Conservation (phyloP, 306 rosid species). For the Sicyos baderoa region DNA sequence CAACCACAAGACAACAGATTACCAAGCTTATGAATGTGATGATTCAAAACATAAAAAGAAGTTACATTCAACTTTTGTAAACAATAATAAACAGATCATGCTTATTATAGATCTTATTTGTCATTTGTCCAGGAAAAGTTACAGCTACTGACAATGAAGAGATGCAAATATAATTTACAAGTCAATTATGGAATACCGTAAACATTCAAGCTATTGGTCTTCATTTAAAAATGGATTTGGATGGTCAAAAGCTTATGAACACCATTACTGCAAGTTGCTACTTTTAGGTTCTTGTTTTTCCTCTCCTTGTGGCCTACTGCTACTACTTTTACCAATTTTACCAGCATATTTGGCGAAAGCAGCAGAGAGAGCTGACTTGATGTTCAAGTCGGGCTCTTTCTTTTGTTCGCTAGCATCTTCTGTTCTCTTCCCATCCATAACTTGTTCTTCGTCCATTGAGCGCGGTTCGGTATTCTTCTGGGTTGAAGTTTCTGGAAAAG, state of each 20-base stretch:
- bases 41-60: background rate
- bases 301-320: slow-evolving; percentile 27
- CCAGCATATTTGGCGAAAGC: slow-evolving; percentile 71
- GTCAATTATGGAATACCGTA: background rate
- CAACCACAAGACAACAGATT: background rate
- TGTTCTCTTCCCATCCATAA: slow-evolving; percentile 26
- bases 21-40: no score
- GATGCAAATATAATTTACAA: background rate
- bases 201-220: slow-evolving; percentile 5
- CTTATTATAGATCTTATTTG: background rate
- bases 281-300: slow-evolving; percentile 32
- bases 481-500: slow-evolving; percentile 33
- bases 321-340: slow-evolving; percentile 39
- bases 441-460: slow-evolving; percentile 29
- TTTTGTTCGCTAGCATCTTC: slow-evolving; percentile 36
- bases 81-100: background rate
- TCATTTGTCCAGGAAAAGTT: slow-evolving; percentile 6
- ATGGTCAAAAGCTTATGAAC: background rate
- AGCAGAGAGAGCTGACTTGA: slow-evolving; percentile 71
- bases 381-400: slow-evolving; percentile 51
- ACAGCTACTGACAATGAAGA: background rate
- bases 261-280: slow-evolving; percentile 1
- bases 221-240: background rate
- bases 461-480: slow-evolving; percentile 38
- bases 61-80: background rate